These are phyloP conservation scores for Picea abies DNA, from an alignment of 83 land plant genomes.

Conservation along the genomic window DNA sequence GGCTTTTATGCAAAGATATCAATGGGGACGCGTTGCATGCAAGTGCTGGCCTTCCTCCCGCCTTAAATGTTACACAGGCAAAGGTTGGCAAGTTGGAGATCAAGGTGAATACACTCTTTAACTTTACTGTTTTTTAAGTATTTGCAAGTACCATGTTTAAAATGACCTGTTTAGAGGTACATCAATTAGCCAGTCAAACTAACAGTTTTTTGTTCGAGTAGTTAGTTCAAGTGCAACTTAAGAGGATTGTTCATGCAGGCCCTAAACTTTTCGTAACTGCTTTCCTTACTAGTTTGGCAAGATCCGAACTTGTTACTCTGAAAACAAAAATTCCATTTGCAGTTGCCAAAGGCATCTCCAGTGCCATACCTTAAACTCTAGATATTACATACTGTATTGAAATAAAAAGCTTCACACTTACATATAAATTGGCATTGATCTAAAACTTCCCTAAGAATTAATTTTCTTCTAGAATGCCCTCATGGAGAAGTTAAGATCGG, in stretches of 20 bases:
- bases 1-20: slow-evolving; percentile 49
- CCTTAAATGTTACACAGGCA: slow-evolving; percentile 83
- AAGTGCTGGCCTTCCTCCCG: slow-evolving; percentile 92
- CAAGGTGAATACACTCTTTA: slow-evolving; percentile 40
- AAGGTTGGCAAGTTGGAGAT: slow-evolving; percentile 86
- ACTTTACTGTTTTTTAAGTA: background rate
- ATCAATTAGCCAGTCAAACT: no score
- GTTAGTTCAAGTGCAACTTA: background rate
- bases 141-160: background rate
- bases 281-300: background rate
- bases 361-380: background rate
- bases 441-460: background rate
- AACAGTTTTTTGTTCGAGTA: background rate
- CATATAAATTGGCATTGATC: no score
- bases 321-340: background rate
- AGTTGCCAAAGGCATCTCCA: background rate
- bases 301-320: background rate
- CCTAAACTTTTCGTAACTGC: no score
- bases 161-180: no score
- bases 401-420: background rate
- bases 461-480: background rate
- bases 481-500: background rate
- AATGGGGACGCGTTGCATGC: slow-evolving; percentile 96
- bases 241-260: slow-evolving; percentile 14
- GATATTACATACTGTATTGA: background rate